A percentile compares a stretch with the other conserved stretches of the same genome.
Conservation (phyloP, 768 basidiomycete species). For the Termitomyces bulborhizus region DNA sequence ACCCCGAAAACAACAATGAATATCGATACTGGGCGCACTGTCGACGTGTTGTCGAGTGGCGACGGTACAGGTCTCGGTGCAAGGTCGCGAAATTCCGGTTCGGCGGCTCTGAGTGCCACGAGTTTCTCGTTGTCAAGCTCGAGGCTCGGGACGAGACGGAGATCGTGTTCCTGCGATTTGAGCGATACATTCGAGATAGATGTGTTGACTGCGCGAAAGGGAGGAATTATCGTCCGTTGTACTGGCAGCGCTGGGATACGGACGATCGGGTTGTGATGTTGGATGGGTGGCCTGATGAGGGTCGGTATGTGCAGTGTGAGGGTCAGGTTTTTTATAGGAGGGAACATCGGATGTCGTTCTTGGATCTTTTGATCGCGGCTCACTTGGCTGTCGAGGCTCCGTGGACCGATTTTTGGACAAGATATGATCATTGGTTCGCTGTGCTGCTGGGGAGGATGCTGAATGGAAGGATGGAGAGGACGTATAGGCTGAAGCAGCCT, state of each 20-base stretch:
- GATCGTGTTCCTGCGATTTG: background rate
- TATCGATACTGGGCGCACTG: background rate
- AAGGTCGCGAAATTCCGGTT: background rate
- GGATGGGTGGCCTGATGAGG: background rate
- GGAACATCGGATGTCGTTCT: background rate
- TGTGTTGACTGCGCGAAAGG: background rate
- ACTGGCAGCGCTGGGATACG: background rate
- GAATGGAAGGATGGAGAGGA: background rate
- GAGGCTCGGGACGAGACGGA: background rate
- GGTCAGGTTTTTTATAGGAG: background rate
- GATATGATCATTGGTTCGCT: slow-evolving; percentile 5
- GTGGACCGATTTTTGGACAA: background rate
- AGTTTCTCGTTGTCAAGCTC: slow-evolving; percentile 2
- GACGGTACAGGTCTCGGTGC: background rate
- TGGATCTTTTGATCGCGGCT: background rate
- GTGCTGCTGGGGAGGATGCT: background rate
- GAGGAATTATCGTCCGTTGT: background rate
- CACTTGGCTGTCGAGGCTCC: background rate
- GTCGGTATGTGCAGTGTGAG: background rate
- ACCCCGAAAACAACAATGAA: background rate
- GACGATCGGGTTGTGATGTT: slow-evolving; percentile 1
- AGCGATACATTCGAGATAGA: background rate
- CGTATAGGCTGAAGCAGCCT: background rate
- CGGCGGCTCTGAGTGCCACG: background rate
- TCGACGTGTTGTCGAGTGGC: background rate